Evolutionary conservation across 2,329 filamentous ascomycete species (phyloP), one percentile per base, ranked within the genome.

Genomic region (Ophiocordyceps camponoti-rufipedis): DNA sequence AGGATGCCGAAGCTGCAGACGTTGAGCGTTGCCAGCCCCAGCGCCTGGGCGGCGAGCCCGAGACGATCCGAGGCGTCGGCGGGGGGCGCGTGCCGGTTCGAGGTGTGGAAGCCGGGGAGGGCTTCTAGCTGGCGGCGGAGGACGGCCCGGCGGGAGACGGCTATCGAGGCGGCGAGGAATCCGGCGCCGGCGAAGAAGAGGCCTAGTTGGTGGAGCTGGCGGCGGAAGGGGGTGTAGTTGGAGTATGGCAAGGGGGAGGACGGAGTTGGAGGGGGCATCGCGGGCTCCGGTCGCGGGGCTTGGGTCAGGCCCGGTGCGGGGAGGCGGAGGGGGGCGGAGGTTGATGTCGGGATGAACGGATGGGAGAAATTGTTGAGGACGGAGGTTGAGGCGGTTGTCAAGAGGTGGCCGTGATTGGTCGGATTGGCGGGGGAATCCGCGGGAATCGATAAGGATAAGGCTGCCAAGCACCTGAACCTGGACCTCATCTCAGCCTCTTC

Each of bases 1-100:
- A 93, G 77, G 59, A 94, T 77, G 1, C 72, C 80, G 44, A 91
- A 74, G 53, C 80, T 83, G 31, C 79, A 56, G 12, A 91, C 85
- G 54, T 94, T 94, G 53, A 95, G 71, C 0, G 88, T 94, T 0
- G 89, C 91, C 33, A 95, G 68, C 43, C 80, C 83, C 19, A 98
- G 68, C 0, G 89, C 89, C 62, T 94, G 83, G 32, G 82, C 64
- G 1, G 89, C 89, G 50, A 95, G 80, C 38, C 82, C 59, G 44
- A 60, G 48, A 35, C 57, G 54, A 44, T 61, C 59, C n/a, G 50
- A 50, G 8, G 53, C 48, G 49, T 62, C 57, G 44, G 59, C 44
- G 31, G 47, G 50, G 28, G 47, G 44, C 18, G 52, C 49, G 5
- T 50, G 46, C 14, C 52, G 75, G 60, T 74, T 80, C 41, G 72